These are phyloP conservation scores for Pugionium dolabratum DNA, from an alignment of 345 rosid species.

Conservation along the genomic window DNA sequence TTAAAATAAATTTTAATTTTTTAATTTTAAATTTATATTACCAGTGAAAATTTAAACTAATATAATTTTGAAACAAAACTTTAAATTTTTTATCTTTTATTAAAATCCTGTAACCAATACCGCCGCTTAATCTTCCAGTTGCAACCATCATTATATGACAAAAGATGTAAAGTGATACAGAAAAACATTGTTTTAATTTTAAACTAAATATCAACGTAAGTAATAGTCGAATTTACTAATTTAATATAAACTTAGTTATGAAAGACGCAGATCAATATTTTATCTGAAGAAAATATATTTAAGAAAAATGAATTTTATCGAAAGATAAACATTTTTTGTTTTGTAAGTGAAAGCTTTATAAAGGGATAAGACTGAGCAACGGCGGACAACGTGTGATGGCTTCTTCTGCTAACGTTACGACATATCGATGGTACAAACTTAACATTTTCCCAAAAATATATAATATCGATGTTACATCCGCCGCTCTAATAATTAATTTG, in stretches of 20 bases:
- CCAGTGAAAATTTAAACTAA: no score
- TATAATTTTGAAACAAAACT: no score
- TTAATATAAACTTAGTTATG: not conserved
- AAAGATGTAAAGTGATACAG: not conserved
- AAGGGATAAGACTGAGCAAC: constrained; percentile 26
- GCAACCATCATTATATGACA: constrained; percentile 19
- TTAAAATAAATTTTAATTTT: no score
- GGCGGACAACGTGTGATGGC: constrained; percentile 36
- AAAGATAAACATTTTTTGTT: not conserved
- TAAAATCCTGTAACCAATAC: no score
- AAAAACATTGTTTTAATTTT: not conserved
- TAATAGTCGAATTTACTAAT: not conserved
- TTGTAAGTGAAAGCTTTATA: no score
- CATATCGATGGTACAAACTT: no score
- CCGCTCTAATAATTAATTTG: constrained; percentile 8
- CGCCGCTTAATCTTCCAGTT: not conserved
- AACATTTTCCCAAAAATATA: no score
- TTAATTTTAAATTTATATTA: no score
- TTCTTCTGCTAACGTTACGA: constrained; percentile 12
- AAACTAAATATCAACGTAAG: not conserved
- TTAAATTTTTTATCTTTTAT: no score
- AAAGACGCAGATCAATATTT: not conserved
- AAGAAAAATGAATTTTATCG: constrained; percentile 6
- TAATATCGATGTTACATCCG: no score
- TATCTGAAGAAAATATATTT: not conserved